Evolutionary conservation across 2,329 filamentous ascomycete genomes (phyloP), one percentile per base, ranked within the genome.

Genomic region (Diaporthe sp.): DNA sequence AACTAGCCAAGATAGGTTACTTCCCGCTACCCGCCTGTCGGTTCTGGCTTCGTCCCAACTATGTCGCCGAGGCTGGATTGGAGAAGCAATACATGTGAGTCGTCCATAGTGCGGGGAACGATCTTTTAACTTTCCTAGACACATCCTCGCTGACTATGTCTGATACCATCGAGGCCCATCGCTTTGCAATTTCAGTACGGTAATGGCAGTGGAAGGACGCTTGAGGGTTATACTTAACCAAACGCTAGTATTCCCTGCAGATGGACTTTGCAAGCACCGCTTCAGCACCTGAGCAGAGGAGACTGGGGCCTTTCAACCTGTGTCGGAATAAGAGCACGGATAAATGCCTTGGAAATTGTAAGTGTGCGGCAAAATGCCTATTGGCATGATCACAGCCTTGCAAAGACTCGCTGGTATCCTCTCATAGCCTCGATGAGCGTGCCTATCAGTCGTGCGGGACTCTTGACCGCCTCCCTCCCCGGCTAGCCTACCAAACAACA

Each of bases 21-120:
- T 42, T 51, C 47, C 3, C 22, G 47, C 49, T 51, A 28, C 47
- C 47, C 47, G 4, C 10, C 22, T 20, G 31, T 37, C 22, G 31
- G 47, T 25, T 28, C 65, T 68, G n/a, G 37, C 44, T 28, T 20
- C 49, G 22, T 34, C n/a, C 65, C 5, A 53, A 28, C 13, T 55
- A 8, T 2, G 3, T 22, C 65, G 47, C 65, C 65, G 47, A 68
- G 49, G 65, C 65, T 55, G 13, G 47, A 15, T 55, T 70, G 65
- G 47, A 28, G 31, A 20, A 55, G 17, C 22, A 13, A 70, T 20
- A 42, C 65, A 55, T 70, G 34, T 55, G 65, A 70, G 65, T 49
- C 34, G 5, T 42, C 51, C 63, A 8, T 22, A 42, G 17, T 68
- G 65, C 34, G 34, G 65, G 65, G 49, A 42, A 39, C n/a, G 9